Evolutionary conservation across 2,329 filamentous ascomycete species (phyloP).

Genomic region (Scopulariopsis brevicaulis): DNA sequence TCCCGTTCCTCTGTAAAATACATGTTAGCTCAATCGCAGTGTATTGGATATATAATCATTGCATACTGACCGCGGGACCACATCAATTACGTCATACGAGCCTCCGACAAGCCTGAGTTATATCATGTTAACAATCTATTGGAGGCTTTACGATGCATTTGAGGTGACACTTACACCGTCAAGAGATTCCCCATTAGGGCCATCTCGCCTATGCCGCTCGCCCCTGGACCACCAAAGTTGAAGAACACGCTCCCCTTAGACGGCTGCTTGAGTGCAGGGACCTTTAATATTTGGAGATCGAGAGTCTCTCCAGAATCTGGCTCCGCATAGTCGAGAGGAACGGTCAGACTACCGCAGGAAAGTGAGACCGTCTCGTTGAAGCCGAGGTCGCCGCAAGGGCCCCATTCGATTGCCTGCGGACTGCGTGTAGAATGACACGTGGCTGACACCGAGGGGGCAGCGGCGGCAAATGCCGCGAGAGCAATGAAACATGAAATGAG

Average conservation of each 20-base stretch:
- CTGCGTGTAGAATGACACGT: not conserved
- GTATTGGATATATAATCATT: conserved; percentile 8
- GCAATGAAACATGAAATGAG: not conserved
- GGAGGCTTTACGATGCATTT: not conserved
- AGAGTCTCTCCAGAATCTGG: conserved; percentile 11
- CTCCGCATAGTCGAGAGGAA: conserved; percentile 21
- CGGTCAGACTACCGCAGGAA: conserved; percentile 16
- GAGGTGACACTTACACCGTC: not conserved
- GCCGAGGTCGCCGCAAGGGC: not conserved
- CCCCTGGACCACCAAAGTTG: conserved; percentile 20
- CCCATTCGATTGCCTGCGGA: not conserved
- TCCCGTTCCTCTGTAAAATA: conserved; percentile 13
- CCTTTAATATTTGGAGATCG: conserved; percentile 14
- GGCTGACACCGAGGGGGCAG: not conserved
- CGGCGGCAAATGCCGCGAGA: not conserved
- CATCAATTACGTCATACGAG: conserved; percentile 3
- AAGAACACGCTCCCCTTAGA: conserved; percentile 18
- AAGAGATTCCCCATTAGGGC: not conserved
- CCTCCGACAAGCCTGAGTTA: not conserved
- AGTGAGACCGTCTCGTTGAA: conserved; percentile 3
- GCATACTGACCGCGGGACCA: conserved; percentile 8
- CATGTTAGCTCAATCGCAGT: not conserved
- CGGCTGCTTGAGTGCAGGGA: conserved; percentile 14
- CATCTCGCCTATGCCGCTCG: not conserved
- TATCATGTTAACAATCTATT: not conserved